Evolutionary conservation across 116 monocot species (phyloP), one percentile per base, ranked within the genome.

Genomic region (Phalaenopsis hybrid): DNA sequence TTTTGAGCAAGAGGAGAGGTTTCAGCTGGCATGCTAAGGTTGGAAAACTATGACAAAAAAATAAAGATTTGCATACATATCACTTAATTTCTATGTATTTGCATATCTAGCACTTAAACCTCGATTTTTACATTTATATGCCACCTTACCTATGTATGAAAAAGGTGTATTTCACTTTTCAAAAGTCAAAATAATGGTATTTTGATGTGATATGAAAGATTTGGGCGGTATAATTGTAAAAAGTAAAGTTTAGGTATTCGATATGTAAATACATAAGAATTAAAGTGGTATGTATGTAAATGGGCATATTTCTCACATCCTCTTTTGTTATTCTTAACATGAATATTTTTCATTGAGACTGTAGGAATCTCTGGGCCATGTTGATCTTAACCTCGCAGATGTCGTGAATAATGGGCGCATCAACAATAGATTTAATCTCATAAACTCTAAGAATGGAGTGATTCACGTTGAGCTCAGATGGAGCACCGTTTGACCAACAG

Each of bases 361-460:
- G 41, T 78, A 95, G 98, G 98, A 95, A 81, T 88, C 90, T 20
- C 63, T 95, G 58, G 95, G 95, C 15, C 85, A 87, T 81, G 87
- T 93, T 11, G 85, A 92, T 45, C 90, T 94, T 69, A 97, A 86
- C 31, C 86, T 93, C 23, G 37, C 77, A 6, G 97, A 94, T 85
- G 94, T 94, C 9, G 87, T 94, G 50, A 83, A 87, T 80, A 97
- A 94, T 8, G 89, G 91, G 2, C 87, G 91, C 57, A 97, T 97
- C 41, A 91, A 94, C 59, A 86, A 91, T 45, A 85, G 74, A 57
- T 94, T 91, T 79, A 81, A 97, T 86, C 85, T 97, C 78, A 92
- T 94, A 59, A 91, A 94, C 80, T 97, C 94, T 43, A 89, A 74
- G 83, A 92, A 90, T 44, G 97, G 97, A 82, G 75, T 41, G 21